Base-by-base conservation (phyloP, 2,329 filamentous ascomycete genomes). In the Capronia coronata region DNA sequence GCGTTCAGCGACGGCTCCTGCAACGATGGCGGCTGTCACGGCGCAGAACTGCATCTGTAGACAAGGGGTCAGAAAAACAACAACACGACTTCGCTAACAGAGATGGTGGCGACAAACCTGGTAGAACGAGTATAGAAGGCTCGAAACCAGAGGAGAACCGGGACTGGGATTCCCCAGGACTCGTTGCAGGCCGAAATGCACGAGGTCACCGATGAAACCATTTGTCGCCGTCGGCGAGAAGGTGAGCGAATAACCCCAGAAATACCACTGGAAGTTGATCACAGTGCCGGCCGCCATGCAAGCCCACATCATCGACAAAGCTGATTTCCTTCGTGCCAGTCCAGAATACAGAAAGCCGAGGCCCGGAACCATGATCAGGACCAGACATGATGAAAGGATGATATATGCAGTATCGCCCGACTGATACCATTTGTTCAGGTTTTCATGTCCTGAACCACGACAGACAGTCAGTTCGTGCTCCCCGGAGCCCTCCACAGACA, bases 341-440 rank as follows among this genome's bases (percentile, higher is more conserved):
- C 93, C 93, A 10, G 91, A 96, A 75, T 98, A 98, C 58, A 98
- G 82, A 71, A 98, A 96, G 48, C 88, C 90, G 62, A 98, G 90
- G 62, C 93, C 93, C 23, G 93, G 93, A 23, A 97, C 77, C 93
- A 97, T 98, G 71, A 96, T 73, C 73, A 97, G 72, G 58, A 97
- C 58, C 25, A 59, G 46, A 42, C 48, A 51, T 57, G 44, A 48
- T 13, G 46, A 48, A 62, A 97, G 70, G 68, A 97, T 77, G 69
- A 97, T 97, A 74, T 87, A 97, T 66, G 90, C 87, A 72, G 90
- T 85, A 70, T 98, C 93, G 64, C 93, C 93, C 4, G 88, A 75
- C 60, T 87, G 78, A 71, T 85, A 97, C 87, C 89, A 94, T 80
- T 94, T 88, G 77, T 97, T 97, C 66, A 96, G 71, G 72, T 97